phyloP scores from a whole-genome alignment of 768 basidiomycete genomes.

The Punctularia strigosozonata region DNA sequence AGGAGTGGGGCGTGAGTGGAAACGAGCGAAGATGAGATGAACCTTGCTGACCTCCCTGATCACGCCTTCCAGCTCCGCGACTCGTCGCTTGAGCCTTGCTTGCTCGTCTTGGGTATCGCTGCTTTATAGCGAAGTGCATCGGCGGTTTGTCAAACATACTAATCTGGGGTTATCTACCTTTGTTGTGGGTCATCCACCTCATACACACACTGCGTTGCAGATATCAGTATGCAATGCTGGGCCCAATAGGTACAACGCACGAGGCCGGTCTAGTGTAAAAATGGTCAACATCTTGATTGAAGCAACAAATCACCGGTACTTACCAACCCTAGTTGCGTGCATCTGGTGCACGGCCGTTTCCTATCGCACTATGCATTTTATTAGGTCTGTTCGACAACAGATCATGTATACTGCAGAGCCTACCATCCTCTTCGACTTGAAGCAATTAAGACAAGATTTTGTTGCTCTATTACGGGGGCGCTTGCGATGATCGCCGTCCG shows the following conservation, averaged over 20 bases:
- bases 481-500: slow-evolving; percentile 45
- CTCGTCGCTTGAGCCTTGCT: slow-evolving; percentile 54
- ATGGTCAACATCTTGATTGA: not conserved
- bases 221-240: too few relatives aligned
- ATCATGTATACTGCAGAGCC: slow-evolving; percentile 5
- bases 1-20: not conserved
- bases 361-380: slow-evolving; percentile 27
- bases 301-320: slow-evolving; percentile 10
- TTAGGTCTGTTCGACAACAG: not conserved
- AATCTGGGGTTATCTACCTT: slow-evolving; percentile 20
- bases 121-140: slow-evolving; percentile 5
- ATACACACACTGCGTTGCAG: slow-evolving; percentile 71
- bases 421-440: slow-evolving; percentile 67
- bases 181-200: slow-evolving; percentile 69
- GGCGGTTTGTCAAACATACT: not conserved
- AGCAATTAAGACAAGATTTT: slow-evolving; percentile 64
- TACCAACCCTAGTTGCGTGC: slow-evolving; percentile 28
- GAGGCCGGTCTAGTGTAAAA: not conserved
- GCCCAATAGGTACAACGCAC: not conserved
- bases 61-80: slow-evolving; percentile 76
- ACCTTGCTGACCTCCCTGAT: slow-evolving; percentile 57
- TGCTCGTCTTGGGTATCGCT: slow-evolving; percentile 42
- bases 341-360: slow-evolving; percentile 36
- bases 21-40: not conserved
- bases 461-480: slow-evolving; percentile 62